A percentile compares a stretch with the other conserved stretches of the same genome.
Evolutionary conservation across 768 basidiomycete genomes (phyloP).

Genomic region (Boletus patriciae): DNA sequence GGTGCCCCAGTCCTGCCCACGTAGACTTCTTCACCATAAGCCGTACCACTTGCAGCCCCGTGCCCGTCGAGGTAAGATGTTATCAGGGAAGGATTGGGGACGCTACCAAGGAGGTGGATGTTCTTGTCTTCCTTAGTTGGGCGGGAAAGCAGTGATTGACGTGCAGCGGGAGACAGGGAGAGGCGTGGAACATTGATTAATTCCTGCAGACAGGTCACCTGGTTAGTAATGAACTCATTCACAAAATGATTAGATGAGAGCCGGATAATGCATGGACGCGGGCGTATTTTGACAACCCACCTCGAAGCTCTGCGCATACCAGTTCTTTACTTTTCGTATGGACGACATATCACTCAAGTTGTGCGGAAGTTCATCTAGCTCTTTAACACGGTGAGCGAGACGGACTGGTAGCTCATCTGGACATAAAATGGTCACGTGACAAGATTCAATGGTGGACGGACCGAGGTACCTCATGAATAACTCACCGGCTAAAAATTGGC

Average conservation of each 20-base stretch:
- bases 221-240: not conserved
- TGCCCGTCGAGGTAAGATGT: conserved; percentile 33
- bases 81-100: conserved; percentile 75
- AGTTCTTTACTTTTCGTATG: conserved; percentile 93
- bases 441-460: not conserved
- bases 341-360: conserved; percentile 88
- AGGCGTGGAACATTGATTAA: conserved; percentile 83
- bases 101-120: conserved; percentile 63
- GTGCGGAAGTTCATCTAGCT: conserved; percentile 92
- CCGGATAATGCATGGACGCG: no score
- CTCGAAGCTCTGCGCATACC: conserved; percentile 99
- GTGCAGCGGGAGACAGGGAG: conserved; percentile 63
- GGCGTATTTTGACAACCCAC: conserved; percentile 43
- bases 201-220: conserved; percentile 53
- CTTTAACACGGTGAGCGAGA: conserved; percentile 93
- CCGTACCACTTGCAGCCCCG: conserved; percentile 21
- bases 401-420: conserved; percentile 92
- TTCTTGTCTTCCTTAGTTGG: conserved; percentile 37
- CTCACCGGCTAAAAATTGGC: conserved; percentile 81
- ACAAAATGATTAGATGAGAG: not conserved
- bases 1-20: conserved; percentile 3
- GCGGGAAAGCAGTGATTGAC: conserved; percentile 58
- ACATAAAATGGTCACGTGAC: not conserved
- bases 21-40: conserved; percentile 1
- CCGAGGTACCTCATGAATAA: conserved; percentile 1